Evolutionary conservation across 805 yeast genomes (phyloP).

Genomic region (Suhomyces canberraensis): DNA sequence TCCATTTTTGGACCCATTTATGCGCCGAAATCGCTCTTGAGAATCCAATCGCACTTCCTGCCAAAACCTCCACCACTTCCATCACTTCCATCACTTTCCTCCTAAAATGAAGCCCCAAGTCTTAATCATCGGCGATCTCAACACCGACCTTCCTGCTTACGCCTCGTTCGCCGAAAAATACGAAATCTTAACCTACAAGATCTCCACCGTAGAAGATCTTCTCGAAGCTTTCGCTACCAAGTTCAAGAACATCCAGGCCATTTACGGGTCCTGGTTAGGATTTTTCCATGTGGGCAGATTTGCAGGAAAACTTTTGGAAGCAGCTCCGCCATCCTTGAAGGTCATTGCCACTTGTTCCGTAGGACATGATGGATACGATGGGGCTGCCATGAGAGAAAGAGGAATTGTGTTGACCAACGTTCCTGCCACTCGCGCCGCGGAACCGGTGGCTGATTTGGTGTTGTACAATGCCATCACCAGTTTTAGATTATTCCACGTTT

Average conservation of each 20-base stretch:
- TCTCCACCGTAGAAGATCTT: slow-evolving; percentile 43
- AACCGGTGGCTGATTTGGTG: slow-evolving; percentile 73
- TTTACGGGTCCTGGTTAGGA: slow-evolving; percentile 61
- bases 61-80: too few species aligned
- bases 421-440: slow-evolving; percentile 53
- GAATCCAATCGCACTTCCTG: too few species aligned
- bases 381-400: slow-evolving; percentile 33
- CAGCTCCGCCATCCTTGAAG: slow-evolving; percentile 45
- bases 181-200: slow-evolving; percentile 37
- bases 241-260: slow-evolving; percentile 45
- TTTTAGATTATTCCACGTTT: slow-evolving; percentile 54
- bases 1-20: too few species aligned
- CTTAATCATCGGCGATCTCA: slow-evolving; percentile 50
- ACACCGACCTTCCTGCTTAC: slow-evolving; percentile 46
- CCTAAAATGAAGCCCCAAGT: slow-evolving; percentile 39
- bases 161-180: slow-evolving; percentile 34
- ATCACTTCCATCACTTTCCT: neutral
- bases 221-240: slow-evolving; percentile 36
- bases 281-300: slow-evolving; percentile 52
- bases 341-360: slow-evolving; percentile 55
- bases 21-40: too few species aligned
- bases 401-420: slow-evolving; percentile 60
- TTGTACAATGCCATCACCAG: slow-evolving; percentile 54
- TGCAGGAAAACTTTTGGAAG: slow-evolving; percentile 37
- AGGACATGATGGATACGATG: slow-evolving; percentile 53